Conservation (phyloP, 371 early-diverging fungal species). For the Amoeboaphelidium protococcarum region DNA sequence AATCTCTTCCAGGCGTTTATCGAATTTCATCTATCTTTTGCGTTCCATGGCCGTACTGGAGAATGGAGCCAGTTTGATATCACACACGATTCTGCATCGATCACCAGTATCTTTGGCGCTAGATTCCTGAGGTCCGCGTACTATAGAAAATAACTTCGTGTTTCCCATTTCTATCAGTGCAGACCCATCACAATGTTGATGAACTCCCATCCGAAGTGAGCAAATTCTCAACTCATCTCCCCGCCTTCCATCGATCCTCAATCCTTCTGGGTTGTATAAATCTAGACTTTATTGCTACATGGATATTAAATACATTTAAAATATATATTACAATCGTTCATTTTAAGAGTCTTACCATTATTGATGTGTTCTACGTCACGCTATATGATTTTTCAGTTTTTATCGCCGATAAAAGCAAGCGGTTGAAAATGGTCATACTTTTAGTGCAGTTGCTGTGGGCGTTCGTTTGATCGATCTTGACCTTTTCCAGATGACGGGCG, state of each 20-base stretch:
- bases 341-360: too few relatives aligned
- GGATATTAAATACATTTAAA: too few relatives aligned
- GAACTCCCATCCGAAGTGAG: constrained; percentile 41
- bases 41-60: not conserved
- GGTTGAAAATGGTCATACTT: too few relatives aligned
- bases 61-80: not conserved
- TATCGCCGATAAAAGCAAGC: too few relatives aligned
- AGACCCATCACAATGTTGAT: constrained; percentile 60
- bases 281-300: too few relatives aligned
- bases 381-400: too few relatives aligned
- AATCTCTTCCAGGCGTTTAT: not conserved
- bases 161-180: constrained; percentile 85
- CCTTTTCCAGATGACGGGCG: too few relatives aligned
- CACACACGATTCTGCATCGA: not conserved
- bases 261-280: constrained; percentile 19
- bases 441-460: too few relatives aligned
- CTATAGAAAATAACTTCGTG: constrained; percentile 67
- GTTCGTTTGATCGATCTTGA: too few relatives aligned
- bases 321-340: too few relatives aligned
- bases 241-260: constrained; percentile 80
- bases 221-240: constrained; percentile 66
- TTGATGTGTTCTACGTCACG: too few relatives aligned
- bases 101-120: not conserved
- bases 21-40: not conserved
- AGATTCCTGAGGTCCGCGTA: constrained; percentile 74